These are phyloP conservation scores for Cryptosporidium canis DNA, from an alignment of 169 alveolate genomes.

Conservation along the genomic window DNA sequence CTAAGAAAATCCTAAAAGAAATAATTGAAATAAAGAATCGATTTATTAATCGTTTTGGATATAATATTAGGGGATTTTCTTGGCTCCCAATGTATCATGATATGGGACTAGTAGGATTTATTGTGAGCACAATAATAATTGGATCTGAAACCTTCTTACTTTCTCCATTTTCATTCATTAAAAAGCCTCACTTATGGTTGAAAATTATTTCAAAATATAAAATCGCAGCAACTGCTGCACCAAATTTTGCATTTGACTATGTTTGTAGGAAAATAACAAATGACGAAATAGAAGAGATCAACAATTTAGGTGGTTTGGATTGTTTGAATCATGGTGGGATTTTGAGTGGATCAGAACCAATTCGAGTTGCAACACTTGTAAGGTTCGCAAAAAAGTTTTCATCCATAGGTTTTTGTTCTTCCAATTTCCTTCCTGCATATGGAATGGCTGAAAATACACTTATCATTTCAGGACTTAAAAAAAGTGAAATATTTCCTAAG, in stretches of 20 bases:
- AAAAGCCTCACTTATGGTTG: conserved; percentile 72
- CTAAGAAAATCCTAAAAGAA: not conserved
- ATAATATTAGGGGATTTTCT: conserved; percentile 74
- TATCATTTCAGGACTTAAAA: conserved; percentile 70
- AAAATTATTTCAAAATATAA: conserved; percentile 37
- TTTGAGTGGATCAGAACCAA: conserved; percentile 75
- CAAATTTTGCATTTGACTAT: conserved; percentile 75
- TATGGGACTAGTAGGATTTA: conserved; percentile 79
- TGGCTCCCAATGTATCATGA: conserved; percentile 83
- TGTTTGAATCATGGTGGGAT: conserved; percentile 67
- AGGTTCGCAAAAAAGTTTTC: conserved; percentile 72
- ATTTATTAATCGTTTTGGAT: conserved; percentile 65
- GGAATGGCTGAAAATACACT: conserved; percentile 80
- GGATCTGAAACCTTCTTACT: conserved; percentile 68
- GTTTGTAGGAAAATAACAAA: conserved; percentile 52
- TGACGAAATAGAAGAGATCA: conserved; percentile 5
- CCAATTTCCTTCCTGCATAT: conserved; percentile 76
- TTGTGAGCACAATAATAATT: conserved; percentile 69
- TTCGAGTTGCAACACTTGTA: conserved; percentile 61
- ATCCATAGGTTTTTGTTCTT: conserved; percentile 73
- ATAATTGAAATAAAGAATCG: conserved; percentile 12
- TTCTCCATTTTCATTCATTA: conserved; percentile 74
- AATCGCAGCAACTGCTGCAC: conserved; percentile 74
- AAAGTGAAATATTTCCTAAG: conserved; percentile 11
- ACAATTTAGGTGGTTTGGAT: conserved; percentile 34